phyloP scores from a whole-genome alignment of 257 asterid genomes.

The Verbascum thapsus region DNA sequence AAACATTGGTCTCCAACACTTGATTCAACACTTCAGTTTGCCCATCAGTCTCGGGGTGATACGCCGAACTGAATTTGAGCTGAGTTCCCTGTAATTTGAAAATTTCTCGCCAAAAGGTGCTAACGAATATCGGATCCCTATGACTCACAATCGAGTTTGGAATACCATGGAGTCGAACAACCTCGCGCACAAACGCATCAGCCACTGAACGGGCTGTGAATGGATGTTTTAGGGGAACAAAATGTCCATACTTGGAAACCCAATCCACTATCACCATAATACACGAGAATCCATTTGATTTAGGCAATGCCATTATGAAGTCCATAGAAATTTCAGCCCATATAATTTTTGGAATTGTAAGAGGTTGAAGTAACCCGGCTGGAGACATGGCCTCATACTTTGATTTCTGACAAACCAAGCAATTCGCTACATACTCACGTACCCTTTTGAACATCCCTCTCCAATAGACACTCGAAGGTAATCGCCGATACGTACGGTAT shows the following conservation, averaged over 20 bases:
- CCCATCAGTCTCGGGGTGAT: neutral
- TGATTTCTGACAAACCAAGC: too few relatives aligned
- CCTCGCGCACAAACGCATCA: neutral
- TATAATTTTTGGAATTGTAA: too few relatives aligned
- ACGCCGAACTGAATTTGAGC: neutral
- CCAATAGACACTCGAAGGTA: too few relatives aligned
- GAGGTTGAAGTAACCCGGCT: too few relatives aligned
- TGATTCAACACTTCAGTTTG: neutral
- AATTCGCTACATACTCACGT: too few relatives aligned
- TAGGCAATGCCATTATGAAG: too few relatives aligned
- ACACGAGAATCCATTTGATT: too few relatives aligned
- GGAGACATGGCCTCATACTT: too few relatives aligned
- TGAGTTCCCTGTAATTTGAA: neutral
- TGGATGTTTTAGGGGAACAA: neutral
- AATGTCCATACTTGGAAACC: neutral
- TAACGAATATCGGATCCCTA: neutral
- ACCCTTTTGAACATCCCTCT: too few relatives aligned
- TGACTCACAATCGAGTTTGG: neutral
- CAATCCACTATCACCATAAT: neutral
- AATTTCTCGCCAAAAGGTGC: too few relatives aligned
- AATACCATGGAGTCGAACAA: neutral
- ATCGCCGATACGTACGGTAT: too few relatives aligned
- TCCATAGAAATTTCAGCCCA: too few relatives aligned
- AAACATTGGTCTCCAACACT: constrained; percentile 33
- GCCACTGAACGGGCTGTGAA: neutral